Base-by-base conservation (phyloP, 495 filamentous ascomycete genomes). In the Endocarpon pusillum region DNA sequence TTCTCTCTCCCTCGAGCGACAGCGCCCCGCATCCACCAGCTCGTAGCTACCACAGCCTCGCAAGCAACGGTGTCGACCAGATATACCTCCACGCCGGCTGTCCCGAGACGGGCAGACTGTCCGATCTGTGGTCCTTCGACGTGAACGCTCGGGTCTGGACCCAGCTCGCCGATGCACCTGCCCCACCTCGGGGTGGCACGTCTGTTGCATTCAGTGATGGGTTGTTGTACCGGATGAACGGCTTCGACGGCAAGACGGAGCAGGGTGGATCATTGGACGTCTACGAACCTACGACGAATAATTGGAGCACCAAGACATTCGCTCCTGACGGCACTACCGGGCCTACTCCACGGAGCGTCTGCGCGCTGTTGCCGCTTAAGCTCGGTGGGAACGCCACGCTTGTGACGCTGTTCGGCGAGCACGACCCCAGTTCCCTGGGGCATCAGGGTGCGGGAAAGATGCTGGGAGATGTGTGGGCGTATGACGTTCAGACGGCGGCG, bases 1-100 rank as follows among this genome's bases (percentile, higher is more conserved):
- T 56, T 34, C 59, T 78, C 9, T 69, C 76, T 44, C 61, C 67
- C 3, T 40, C 44, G 18, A 40, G 42, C 29, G 54, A 33, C 21
- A 48, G 51, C 10, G 32, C 33, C 3, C 36, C 44, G 0, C 51
- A 45, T 35, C 65, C 68, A 0, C 43, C 36, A 8, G 56, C 54
- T 8, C 60, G 67, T 5, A 64, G 56, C 47, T 70, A 72, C 34
- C 62, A 69, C 42, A 61, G 48, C 33, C 37, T 52, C 21, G 39
- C 50, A 3, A 40, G 45, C 7, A 39, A 30, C 20, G 52, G 71
- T 22, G 67, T 67, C 4, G 55, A 59, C 21, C 64, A 54, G 0
- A 49, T 89, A 21, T 74, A 75, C 45, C 48, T 89, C 11, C 79
- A 85, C 42, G 80, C 73, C 4, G 81, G 81, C 0, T 80, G 74